These are phyloP conservation scores for Salix brachista DNA, from an alignment of 345 rosid genomes.

Conservation along the genomic window DNA sequence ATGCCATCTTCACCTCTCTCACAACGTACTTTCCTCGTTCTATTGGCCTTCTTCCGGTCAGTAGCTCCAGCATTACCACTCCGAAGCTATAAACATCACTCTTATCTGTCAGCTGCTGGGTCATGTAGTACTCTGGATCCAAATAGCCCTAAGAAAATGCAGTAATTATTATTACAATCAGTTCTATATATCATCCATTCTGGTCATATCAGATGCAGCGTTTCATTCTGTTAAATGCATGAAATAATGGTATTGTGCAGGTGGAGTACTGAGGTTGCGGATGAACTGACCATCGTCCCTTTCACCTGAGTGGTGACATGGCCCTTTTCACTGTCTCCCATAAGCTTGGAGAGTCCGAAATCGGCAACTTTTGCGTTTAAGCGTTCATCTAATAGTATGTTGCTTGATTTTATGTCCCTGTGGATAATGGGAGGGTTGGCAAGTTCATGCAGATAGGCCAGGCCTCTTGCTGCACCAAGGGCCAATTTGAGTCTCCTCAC, in stretches of 20 bases:
- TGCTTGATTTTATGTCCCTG: conserved; percentile 80
- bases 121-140: conserved; percentile 97
- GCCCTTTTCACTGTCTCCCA: conserved; percentile 52
- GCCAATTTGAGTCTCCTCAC: conserved; percentile 66
- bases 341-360: conserved; percentile 82
- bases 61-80: conserved; percentile 70
- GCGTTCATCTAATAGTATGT: conserved; percentile 72
- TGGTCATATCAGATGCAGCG: neutral
- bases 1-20: conserved; percentile 53
- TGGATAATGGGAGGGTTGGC: conserved; percentile 96
- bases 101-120: conserved; percentile 82
- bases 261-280: neutral
- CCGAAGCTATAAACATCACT: conserved; percentile 96
- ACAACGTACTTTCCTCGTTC: conserved; percentile 81
- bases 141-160: conserved; percentile 57
- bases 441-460: conserved; percentile 86
- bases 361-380: conserved; percentile 86
- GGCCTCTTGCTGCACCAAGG: conserved; percentile 77
- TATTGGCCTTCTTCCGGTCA: conserved; percentile 68
- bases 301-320: conserved; percentile 93
- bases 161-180: neutral
- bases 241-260: neutral
- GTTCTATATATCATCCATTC: neutral
- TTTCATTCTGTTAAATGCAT: neutral
- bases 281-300: conserved; percentile 81